Evolutionary conservation across 371 early-diverging fungal species (phyloP).

Genomic region (Syncephalastrum contaminatum): DNA sequence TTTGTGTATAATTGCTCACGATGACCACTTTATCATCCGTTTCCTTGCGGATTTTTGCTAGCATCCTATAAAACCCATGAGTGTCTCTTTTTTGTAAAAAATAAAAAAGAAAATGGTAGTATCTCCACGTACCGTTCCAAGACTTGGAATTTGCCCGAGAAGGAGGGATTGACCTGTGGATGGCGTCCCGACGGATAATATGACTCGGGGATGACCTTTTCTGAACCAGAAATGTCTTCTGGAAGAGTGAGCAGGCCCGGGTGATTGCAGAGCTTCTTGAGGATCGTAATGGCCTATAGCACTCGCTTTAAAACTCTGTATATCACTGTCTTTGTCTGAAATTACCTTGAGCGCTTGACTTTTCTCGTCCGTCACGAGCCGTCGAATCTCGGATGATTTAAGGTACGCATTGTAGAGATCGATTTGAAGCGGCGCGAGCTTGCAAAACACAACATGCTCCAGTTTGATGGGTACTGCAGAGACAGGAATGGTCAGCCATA

Average conservation of each 20-base stretch:
- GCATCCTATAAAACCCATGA: constrained; percentile 42
- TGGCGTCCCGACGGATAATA: constrained; percentile 32
- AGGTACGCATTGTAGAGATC: constrained; percentile 79
- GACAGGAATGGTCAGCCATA: background rate
- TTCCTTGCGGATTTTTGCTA: constrained; percentile 66
- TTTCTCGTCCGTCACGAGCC: constrained; percentile 58
- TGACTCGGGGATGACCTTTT: constrained; percentile 49
- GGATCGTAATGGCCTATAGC: constrained; percentile 75
- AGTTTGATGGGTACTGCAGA: constrained; percentile 86
- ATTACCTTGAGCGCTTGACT: constrained; percentile 71
- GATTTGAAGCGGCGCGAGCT: constrained; percentile 75
- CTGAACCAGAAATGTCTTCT: constrained; percentile 68
- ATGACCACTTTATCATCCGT: constrained; percentile 94
- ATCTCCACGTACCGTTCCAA: constrained; percentile 66
- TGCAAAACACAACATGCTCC: constrained; percentile 96
- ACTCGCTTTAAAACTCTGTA: background rate
- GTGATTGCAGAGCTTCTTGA: constrained; percentile 96
- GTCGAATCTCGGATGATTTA: constrained; percentile 77
- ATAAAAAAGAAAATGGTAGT: too few species aligned
- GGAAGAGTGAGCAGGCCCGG: constrained; percentile 80
- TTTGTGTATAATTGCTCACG: constrained; percentile 97
- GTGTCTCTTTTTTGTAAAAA: constrained; percentile 1
- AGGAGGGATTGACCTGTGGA: constrained; percentile 60
- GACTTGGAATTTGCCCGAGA: constrained; percentile 88
- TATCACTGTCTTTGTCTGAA: background rate